Evolutionary conservation across 305 asterid genomes (phyloP).

Genomic region (Solanum chacoense): DNA sequence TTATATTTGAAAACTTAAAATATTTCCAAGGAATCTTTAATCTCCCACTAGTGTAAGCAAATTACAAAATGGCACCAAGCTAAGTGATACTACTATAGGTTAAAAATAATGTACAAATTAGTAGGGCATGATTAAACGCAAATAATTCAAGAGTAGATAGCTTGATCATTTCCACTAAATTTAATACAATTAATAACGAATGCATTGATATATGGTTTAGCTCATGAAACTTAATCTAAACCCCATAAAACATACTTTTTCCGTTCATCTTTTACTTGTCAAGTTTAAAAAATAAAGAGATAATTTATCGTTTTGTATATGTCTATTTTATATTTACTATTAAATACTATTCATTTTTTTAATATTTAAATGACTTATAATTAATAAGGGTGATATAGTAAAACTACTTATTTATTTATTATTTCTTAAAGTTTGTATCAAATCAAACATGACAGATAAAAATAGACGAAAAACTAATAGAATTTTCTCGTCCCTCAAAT

Average conservation of each 20-base stretch:
- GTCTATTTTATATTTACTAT: not conserved
- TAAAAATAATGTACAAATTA: not conserved
- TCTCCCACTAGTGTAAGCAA: not conserved
- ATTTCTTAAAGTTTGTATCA: not conserved
- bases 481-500: not conserved
- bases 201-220: not conserved
- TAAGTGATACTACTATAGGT: not conserved
- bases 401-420: not conserved
- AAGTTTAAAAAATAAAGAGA: not conserved
- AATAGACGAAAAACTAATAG: not conserved
- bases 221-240: not conserved
- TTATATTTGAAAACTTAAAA: not conserved
- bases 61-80: not conserved
- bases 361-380: not conserved
- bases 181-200: not conserved
- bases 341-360: not conserved
- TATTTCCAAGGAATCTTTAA: not conserved
- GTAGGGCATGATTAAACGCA: not conserved
- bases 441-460: not conserved
- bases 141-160: not conserved
- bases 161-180: not conserved
- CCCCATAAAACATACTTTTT: not conserved
- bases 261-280: not conserved
- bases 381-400: not conserved
- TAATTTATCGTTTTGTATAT: not conserved